phyloP scores from a whole-genome alignment of 768 basidiomycete species.

The Imleria badia region DNA sequence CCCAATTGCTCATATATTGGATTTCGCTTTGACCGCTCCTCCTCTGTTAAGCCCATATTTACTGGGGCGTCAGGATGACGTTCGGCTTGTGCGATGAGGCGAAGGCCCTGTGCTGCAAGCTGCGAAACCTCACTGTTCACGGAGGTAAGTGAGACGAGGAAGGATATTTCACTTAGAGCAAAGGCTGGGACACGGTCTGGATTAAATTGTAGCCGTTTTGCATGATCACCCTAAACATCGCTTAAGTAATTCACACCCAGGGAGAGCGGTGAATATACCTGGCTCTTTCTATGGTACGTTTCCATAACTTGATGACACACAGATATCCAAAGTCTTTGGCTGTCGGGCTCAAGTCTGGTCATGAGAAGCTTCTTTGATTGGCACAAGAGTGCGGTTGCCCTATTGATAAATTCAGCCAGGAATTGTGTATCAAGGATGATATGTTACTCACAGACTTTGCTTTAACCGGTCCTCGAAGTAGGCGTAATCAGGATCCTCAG shows the following conservation, averaged over 20 bases:
- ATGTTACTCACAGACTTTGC: conserved; percentile 42
- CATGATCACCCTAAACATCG: conserved; percentile 38
- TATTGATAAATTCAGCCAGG: conserved; percentile 7
- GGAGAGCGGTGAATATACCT: conserved; percentile 36
- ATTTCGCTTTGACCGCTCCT: conserved; percentile 65
- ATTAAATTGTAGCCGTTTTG: conserved; percentile 50
- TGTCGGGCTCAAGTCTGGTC: conserved; percentile 57
- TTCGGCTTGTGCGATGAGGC: conserved; percentile 67
- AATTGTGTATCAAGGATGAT: background rate
- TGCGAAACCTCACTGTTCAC: conserved; percentile 65
- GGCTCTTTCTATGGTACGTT: conserved; percentile 48
- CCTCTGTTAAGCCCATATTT: conserved; percentile 50
- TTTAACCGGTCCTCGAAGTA: conserved; percentile 46
- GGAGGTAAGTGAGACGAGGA: conserved; percentile 70
- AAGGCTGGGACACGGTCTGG: conserved; percentile 60
- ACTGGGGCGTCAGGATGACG: conserved; percentile 57
- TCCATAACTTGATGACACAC: conserved; percentile 60
- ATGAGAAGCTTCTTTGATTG: conserved; percentile 58
- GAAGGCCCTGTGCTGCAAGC: conserved; percentile 66
- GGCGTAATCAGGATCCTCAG: conserved; percentile 37
- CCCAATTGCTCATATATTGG: conserved; percentile 78
- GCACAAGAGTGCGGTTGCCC: conserved; percentile 37
- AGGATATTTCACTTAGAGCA: conserved; percentile 67
- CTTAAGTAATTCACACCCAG: conserved; percentile 2
- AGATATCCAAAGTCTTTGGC: conserved; percentile 69